These are phyloP conservation scores for Eucalyptus pauciflora DNA, from an alignment of 345 rosid genomes.

Conservation along the genomic window DNA sequence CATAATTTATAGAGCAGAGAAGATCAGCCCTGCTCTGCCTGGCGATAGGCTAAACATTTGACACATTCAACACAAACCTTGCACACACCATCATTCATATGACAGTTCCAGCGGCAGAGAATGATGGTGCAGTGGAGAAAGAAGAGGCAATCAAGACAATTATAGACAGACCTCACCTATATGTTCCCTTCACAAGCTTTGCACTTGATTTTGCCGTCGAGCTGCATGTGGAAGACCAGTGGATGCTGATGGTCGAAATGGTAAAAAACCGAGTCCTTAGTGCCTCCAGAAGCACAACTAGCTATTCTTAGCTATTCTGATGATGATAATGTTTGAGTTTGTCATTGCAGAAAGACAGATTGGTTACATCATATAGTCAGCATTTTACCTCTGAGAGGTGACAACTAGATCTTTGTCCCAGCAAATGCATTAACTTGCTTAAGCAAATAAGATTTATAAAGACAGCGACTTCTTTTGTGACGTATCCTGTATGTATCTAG, in stretches of 20 bases:
- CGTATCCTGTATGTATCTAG: too few relatives aligned
- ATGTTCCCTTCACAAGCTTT: background rate
- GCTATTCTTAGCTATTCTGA: background rate
- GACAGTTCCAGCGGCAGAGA: background rate
- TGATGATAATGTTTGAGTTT: background rate
- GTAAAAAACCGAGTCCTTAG: too few relatives aligned
- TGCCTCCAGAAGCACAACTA: too few relatives aligned
- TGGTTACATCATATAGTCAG: background rate
- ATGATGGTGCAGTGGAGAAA: background rate
- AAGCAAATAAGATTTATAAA: too few relatives aligned
- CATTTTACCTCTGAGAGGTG: background rate
- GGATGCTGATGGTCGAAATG: background rate
- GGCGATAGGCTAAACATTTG: background rate
- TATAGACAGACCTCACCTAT: background rate
- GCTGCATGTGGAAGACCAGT: background rate
- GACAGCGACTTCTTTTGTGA: too few relatives aligned
- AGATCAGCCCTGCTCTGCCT: background rate
- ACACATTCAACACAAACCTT: background rate
- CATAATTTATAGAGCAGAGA: background rate
- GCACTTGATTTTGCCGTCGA: background rate
- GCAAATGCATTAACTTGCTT: background rate
- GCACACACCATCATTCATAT: background rate
- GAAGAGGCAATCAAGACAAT: background rate
- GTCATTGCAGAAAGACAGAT: background rate
- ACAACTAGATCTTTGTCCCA: accelerated